Evolutionary conservation across 495 filamentous ascomycete genomes (phyloP).

Genomic region (Penicillium longicatenatum): DNA sequence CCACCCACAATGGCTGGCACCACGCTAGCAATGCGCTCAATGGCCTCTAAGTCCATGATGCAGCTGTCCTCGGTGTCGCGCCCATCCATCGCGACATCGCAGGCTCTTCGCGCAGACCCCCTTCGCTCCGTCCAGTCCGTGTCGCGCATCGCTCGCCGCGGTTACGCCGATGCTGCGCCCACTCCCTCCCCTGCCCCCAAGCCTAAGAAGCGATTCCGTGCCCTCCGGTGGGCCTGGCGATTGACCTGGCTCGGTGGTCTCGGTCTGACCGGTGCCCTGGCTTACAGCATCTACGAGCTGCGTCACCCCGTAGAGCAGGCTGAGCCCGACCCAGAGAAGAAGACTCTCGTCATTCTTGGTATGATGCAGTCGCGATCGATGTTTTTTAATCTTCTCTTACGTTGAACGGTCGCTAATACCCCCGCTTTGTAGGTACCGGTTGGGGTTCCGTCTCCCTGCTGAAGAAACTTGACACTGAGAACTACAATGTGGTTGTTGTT

Average conservation of each 20-base stretch:
- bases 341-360: slow-evolving; percentile 97
- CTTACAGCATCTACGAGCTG: slow-evolving; percentile 78
- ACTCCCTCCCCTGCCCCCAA: slow-evolving; percentile 38
- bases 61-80: slow-evolving; percentile 45
- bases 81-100: slow-evolving; percentile 39
- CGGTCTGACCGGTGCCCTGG: slow-evolving; percentile 66
- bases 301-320: slow-evolving; percentile 81
- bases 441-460: slow-evolving; percentile 97
- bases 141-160: slow-evolving; percentile 39
- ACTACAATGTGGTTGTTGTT: slow-evolving; percentile 96
- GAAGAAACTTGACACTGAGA: slow-evolving; percentile 96
- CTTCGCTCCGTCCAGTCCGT: slow-evolving; percentile 31
- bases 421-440: slow-evolving; percentile 68
- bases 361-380: slow-evolving; percentile 35
- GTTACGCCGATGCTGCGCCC: slow-evolving; percentile 45
- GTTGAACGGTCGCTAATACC: slow-evolving; percentile 16
- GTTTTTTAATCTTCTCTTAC: neutral
- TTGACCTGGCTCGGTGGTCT: slow-evolving; percentile 69
- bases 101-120: slow-evolving; percentile 28
- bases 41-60: slow-evolving; percentile 38
- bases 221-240: slow-evolving; percentile 75
- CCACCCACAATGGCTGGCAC: slow-evolving; percentile 43
- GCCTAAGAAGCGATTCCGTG: slow-evolving; percentile 49
- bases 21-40: slow-evolving; percentile 42
- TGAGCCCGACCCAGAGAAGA: slow-evolving; percentile 84